These are phyloP conservation scores for Aureoboletus auriporus DNA, from an alignment of 768 basidiomycete genomes.

Conservation along the genomic window DNA sequence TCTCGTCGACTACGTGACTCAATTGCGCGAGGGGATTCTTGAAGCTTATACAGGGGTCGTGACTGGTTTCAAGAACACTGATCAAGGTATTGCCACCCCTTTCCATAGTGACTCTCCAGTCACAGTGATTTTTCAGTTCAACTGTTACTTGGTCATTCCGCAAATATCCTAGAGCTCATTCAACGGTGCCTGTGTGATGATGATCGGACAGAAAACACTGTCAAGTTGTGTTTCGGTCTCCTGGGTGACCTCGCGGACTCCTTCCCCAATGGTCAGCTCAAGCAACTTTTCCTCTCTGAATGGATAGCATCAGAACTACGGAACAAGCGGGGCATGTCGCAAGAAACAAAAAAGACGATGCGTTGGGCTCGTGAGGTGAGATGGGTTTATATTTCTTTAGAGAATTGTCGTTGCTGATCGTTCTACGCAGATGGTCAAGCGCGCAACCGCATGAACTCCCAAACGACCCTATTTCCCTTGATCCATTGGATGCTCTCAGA, in stretches of 20 bases:
- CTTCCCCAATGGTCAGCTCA: constrained; percentile 78
- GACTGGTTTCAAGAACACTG: constrained; percentile 81
- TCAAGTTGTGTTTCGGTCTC: constrained; percentile 76
- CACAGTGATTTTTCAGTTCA: constrained; percentile 8
- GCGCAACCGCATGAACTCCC: constrained; percentile 62
- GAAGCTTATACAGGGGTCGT: constrained; percentile 97
- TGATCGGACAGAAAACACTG: constrained; percentile 74
- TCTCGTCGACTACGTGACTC: constrained; percentile 86
- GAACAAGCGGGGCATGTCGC: constrained; percentile 65
- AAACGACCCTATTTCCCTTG: constrained; percentile 7
- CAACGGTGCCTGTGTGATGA: constrained; percentile 76
- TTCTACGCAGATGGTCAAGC: constrained; percentile 64
- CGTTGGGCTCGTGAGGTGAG: constrained; percentile 92
- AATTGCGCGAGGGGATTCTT: constrained; percentile 89
- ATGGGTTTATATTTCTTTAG: background rate
- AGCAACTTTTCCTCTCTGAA: constrained; percentile 69
- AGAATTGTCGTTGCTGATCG: background rate
- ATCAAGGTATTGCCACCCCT: constrained; percentile 38
- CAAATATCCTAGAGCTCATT: constrained; percentile 74
- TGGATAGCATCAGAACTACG: constrained; percentile 79
- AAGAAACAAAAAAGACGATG: constrained; percentile 83
- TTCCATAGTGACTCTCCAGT: background rate
- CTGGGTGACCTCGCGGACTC: constrained; percentile 91
- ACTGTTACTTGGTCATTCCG: constrained; percentile 62
- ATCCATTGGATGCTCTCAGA: constrained; percentile 26